A percentile compares a stretch with the other conserved stretches of the same genome.
Evolutionary conservation across 108 stramenopile genomes (phyloP).

Genomic region (Conticribra guillardii): DNA sequence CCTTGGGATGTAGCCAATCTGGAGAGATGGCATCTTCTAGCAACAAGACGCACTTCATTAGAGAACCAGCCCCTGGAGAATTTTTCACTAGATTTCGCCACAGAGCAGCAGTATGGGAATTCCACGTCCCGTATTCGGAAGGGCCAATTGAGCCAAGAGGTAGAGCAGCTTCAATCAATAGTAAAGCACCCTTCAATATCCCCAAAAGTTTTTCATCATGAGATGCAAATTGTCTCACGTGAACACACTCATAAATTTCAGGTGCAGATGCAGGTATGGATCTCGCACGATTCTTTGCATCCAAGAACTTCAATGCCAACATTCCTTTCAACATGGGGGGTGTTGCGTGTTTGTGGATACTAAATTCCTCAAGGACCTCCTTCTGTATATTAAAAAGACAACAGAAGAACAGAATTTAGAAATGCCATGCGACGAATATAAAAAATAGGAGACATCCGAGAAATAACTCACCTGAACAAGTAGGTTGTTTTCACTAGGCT

Average conservation of each 20-base stretch:
- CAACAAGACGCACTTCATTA: slow-evolving; percentile 70
- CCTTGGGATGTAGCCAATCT: slow-evolving; percentile 68
- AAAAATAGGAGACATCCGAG: not conserved
- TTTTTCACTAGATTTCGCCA: slow-evolving; percentile 70
- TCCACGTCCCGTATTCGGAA: slow-evolving; percentile 64
- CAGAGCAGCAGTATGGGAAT: slow-evolving; percentile 54
- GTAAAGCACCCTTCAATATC: slow-evolving; percentile 69
- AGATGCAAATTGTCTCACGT: slow-evolving; percentile 39
- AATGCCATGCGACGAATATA: not conserved
- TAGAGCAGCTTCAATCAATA: slow-evolving; percentile 84
- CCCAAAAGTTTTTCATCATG: slow-evolving; percentile 64
- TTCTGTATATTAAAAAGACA: slow-evolving; percentile 31
- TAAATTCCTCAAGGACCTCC: slow-evolving; percentile 60
- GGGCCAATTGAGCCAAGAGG: slow-evolving; percentile 73
- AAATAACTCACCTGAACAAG: slow-evolving; percentile 44
- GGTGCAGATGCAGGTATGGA: slow-evolving; percentile 49
- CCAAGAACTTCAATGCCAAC: slow-evolving; percentile 56
- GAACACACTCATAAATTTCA: slow-evolving; percentile 59
- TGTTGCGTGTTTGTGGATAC: slow-evolving; percentile 26
- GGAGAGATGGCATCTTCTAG: slow-evolving; percentile 76
- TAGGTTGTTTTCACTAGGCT: slow-evolving; percentile 67
- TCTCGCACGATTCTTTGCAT: slow-evolving; percentile 62
- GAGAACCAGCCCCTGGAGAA: slow-evolving; percentile 60
- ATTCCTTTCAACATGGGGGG: slow-evolving; percentile 58
- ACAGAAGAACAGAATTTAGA: not conserved